Evolutionary conservation across 768 basidiomycete genomes (phyloP).

Genomic region (Russula griseocarnosa): DNA sequence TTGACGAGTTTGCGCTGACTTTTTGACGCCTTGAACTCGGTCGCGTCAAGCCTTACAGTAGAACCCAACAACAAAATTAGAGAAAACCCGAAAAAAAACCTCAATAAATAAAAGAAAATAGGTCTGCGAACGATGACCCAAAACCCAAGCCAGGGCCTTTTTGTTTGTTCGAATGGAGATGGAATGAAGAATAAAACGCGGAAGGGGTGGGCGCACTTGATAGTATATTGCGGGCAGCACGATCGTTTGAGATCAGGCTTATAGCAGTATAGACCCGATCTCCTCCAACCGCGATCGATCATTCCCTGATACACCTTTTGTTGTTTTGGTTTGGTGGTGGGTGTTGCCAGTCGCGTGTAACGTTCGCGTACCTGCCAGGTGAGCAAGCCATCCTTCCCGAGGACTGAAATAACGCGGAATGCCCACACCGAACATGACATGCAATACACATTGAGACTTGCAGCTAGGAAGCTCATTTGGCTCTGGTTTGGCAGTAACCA

Average conservation of each 20-base stretch:
- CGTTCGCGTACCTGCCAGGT: not conserved
- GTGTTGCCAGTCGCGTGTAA: not conserved
- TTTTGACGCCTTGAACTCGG: slow-evolving; percentile 62
- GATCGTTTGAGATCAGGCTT: slow-evolving; percentile 77
- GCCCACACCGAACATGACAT: slow-evolving; percentile 27
- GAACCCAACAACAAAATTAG: not conserved
- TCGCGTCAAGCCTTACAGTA: slow-evolving; percentile 55
- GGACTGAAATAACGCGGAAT: not conserved
- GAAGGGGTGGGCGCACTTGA: slow-evolving; percentile 51
- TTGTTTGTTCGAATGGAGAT: not conserved
- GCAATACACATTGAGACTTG: slow-evolving; percentile 17
- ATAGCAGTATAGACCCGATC: slow-evolving; percentile 81
- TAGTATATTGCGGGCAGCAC: slow-evolving; percentile 95
- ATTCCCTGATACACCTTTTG: slow-evolving; percentile 70
- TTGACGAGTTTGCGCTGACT: slow-evolving; percentile 73
- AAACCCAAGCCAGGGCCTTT: not conserved
- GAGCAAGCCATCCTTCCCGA: not conserved
- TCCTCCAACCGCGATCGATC: slow-evolving; percentile 83
- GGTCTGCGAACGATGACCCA: not conserved
- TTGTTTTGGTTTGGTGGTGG: too few relatives aligned
- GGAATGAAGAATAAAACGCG: not conserved
- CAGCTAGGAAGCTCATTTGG: not conserved
- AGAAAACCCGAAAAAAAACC: not conserved
- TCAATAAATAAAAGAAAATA: too few relatives aligned
- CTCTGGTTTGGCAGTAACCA: slow-evolving; percentile 8